Evolutionary conservation across 2,329 filamentous ascomycete species (phyloP).

Genomic region (Ascochyta fabae): DNA sequence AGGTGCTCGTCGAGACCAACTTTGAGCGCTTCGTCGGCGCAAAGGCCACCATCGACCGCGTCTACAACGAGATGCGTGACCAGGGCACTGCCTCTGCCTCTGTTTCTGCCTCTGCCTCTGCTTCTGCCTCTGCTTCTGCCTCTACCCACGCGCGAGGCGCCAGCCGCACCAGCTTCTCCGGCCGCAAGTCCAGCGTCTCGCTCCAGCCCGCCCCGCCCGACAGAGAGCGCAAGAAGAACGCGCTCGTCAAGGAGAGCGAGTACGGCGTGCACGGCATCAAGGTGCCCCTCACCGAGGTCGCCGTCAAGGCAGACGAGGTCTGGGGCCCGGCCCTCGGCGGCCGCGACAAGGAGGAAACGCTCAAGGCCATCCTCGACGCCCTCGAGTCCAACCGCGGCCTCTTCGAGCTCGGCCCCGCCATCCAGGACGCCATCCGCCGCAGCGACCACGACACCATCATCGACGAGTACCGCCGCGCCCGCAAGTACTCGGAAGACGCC

Average conservation of each 20-base stretch:
- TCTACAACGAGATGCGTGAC: slow-evolving; percentile 92
- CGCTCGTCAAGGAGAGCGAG: slow-evolving; percentile 82
- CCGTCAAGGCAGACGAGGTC: slow-evolving; percentile 93
- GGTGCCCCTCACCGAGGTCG: slow-evolving; percentile 83
- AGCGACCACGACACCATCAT: slow-evolving; percentile 89
- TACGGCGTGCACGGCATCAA: slow-evolving; percentile 68
- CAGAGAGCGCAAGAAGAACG: slow-evolving; percentile 75
- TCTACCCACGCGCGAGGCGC: slow-evolving; percentile 64
- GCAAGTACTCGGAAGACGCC: slow-evolving; percentile 80
- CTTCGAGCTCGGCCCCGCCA: slow-evolving; percentile 77
- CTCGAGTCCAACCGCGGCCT: slow-evolving; percentile 82
- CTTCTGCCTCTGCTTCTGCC: no score
- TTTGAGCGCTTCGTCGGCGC: slow-evolving; percentile 98
- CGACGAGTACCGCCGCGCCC: slow-evolving; percentile 85
- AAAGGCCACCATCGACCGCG: slow-evolving; percentile 97
- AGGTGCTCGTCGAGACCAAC: slow-evolving; percentile 95
- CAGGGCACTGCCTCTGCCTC: slow-evolving; percentile 63
- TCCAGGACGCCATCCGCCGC: slow-evolving; percentile 85
- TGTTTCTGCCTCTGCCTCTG: slow-evolving; percentile 44
- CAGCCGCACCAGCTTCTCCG: slow-evolving; percentile 65
- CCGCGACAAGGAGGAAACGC: slow-evolving; percentile 84
- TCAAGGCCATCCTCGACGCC: slow-evolving; percentile 77
- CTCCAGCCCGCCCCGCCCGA: slow-evolving; percentile 52
- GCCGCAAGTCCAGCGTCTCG: slow-evolving; percentile 55
- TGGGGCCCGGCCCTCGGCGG: slow-evolving; percentile 95